phyloP scores from a whole-genome alignment of 352 stramenopile species.

The Globisporangium abappressorium region DNA sequence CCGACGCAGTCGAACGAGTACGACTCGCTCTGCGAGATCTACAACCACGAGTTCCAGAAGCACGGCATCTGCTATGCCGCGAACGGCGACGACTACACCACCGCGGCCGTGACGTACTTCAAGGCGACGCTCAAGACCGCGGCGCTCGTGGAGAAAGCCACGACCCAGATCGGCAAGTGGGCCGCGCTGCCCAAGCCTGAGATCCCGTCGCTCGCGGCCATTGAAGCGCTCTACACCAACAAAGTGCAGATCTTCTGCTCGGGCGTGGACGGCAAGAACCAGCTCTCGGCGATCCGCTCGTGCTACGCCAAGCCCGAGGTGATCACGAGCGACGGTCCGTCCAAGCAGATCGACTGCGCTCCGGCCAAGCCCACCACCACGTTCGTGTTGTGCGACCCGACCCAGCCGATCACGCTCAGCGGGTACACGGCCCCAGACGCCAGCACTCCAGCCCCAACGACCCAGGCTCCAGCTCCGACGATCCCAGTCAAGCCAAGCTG shows the following conservation, averaged over 20 bases:
- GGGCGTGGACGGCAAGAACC: conserved; percentile 20
- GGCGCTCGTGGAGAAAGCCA: conserved; percentile 31
- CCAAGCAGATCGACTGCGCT: conserved; percentile 21
- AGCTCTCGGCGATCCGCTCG: conserved; percentile 29
- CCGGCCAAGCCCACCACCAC: conserved; percentile 13
- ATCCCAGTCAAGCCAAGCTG: conserved; percentile 7
- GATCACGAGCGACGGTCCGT: conserved; percentile 8
- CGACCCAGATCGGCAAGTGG: conserved; percentile 51
- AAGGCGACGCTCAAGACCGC: conserved; percentile 46
- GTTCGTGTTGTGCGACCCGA: conserved; percentile 19
- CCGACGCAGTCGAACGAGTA: conserved; percentile 44
- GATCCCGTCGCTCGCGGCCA: conserved; percentile 20
- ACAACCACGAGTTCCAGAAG: conserved; percentile 89
- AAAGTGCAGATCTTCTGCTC: conserved; percentile 30
- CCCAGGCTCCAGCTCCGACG: neutral
- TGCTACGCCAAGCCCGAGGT: conserved; percentile 26
- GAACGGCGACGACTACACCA: conserved; percentile 44
- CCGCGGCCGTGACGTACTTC: conserved; percentile 64
- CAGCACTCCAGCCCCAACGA: neutral
- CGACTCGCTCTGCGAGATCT: conserved; percentile 73
- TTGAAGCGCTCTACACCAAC: conserved; percentile 26
- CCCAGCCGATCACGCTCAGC: conserved; percentile 21
- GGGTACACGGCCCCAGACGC: conserved; percentile 15
- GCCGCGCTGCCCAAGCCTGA: conserved; percentile 22
- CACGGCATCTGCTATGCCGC: conserved; percentile 41